These are phyloP conservation scores for Chlamydomonas asymmetrica DNA, from an alignment of 139 green algal species.

Conservation along the genomic window DNA sequence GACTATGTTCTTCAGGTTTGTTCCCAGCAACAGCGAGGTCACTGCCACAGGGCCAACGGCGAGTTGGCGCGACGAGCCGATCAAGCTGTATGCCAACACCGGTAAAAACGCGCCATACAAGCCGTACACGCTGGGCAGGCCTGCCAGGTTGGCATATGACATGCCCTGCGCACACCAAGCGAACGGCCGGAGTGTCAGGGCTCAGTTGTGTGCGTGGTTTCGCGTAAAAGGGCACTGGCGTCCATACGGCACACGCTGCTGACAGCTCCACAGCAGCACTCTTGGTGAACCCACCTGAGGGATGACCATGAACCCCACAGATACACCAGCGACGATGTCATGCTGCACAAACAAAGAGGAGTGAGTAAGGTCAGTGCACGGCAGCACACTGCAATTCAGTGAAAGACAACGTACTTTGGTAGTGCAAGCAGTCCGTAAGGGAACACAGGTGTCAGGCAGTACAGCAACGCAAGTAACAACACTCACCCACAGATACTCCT, in stretches of 20 bases:
- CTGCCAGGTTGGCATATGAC: slow-evolving; percentile 73
- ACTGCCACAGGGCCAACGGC: slow-evolving; percentile 54
- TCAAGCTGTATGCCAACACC: slow-evolving; percentile 72
- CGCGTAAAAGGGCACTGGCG: neutral
- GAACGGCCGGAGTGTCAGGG: neutral
- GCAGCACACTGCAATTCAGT: too few species aligned
- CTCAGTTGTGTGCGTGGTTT: neutral
- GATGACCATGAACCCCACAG: slow-evolving; percentile 78
- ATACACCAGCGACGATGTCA: slow-evolving; percentile 73
- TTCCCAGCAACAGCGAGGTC: slow-evolving; percentile 45
- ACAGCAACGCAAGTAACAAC: neutral
- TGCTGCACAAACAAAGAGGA: slow-evolving; percentile 25
- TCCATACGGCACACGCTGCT: neutral
- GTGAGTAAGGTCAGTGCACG: neutral
- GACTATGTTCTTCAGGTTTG: slow-evolving; percentile 32
- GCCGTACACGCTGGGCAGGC: slow-evolving; percentile 71
- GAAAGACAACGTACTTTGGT: neutral
- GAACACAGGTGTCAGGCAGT: neutral
- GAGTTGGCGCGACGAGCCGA: slow-evolving; percentile 68
- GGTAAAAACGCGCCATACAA: slow-evolving; percentile 87
- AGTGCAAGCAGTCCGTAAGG: neutral
- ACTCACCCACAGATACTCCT: slow-evolving; percentile 37
- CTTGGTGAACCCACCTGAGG: slow-evolving; percentile 45
- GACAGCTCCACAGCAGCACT: neutral
- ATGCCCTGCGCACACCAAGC: slow-evolving; percentile 43